phyloP scores from a whole-genome alignment of 371 early-diverging fungal genomes.

The Rhizomucor pusillus region DNA sequence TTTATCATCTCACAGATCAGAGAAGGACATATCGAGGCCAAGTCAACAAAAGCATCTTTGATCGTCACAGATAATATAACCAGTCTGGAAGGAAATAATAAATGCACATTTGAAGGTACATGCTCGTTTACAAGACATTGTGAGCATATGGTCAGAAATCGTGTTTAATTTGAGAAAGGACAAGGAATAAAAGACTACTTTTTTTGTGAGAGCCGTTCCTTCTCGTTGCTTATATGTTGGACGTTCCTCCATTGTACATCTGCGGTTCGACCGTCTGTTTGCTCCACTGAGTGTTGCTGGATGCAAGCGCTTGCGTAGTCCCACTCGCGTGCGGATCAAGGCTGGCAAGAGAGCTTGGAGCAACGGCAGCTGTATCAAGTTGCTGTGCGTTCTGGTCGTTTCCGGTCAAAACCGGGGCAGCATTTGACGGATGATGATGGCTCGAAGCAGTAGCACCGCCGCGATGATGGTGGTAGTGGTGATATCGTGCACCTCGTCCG shows the following conservation, averaged over 20 bases:
- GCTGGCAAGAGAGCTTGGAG: constrained; percentile 17
- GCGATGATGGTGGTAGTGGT: constrained; percentile 13
- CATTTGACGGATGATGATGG: constrained; percentile 6
- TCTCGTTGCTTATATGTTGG: constrained; percentile 1
- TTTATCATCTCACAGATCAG: too few species aligned
- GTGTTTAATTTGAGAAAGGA: too few species aligned
- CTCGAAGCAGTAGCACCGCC: too few species aligned
- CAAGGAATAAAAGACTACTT: too few species aligned
- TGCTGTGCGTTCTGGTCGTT: not conserved
- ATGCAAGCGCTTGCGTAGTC: constrained; percentile 10
- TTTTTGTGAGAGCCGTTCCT: too few species aligned
- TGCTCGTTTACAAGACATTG: too few species aligned
- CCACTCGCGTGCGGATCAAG: constrained; percentile 22
- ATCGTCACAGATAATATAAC: too few species aligned
- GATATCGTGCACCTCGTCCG: not conserved
- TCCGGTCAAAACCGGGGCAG: not conserved
- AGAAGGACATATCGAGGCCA: too few species aligned
- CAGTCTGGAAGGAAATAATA: too few species aligned
- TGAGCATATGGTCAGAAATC: too few species aligned
- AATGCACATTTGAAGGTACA: too few species aligned
- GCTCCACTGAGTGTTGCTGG: constrained; percentile 6
- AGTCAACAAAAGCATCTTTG: too few species aligned
- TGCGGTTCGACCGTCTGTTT: constrained; percentile 11
- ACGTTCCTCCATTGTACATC: constrained; percentile 7
- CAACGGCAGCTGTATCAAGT: constrained; percentile 6